Conservation (phyloP, 2,329 filamentous ascomycete species). For the Fusarium sp. region DNA sequence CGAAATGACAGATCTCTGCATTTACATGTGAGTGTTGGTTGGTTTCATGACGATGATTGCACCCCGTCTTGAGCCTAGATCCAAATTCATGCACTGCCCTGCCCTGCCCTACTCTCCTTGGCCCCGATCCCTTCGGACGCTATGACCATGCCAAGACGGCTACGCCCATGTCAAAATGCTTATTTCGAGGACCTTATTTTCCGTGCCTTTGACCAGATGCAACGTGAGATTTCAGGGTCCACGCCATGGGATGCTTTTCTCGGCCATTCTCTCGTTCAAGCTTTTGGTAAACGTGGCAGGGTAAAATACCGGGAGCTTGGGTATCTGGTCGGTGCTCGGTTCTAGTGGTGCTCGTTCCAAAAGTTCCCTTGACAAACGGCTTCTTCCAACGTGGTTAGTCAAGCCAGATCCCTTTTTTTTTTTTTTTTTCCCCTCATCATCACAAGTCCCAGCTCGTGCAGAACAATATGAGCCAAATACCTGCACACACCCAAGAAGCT, state of each 20-base stretch:
- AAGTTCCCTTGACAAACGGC: conserved; percentile 22
- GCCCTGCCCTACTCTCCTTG: not conserved
- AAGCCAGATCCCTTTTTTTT: conserved; percentile 4
- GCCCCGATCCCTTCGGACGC: conserved; percentile 17
- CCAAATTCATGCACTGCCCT: conserved; percentile 24
- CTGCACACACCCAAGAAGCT: not conserved
- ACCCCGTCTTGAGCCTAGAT: conserved; percentile 2
- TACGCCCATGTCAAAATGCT: conserved; percentile 34
- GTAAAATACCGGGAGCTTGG: not conserved
- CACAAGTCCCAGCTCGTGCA: not conserved
- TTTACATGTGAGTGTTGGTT: not conserved
- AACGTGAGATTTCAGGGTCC: conserved; percentile 7
- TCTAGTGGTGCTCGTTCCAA: not conserved
- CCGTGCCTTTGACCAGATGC: not conserved
- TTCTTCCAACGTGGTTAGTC: conserved; percentile 25
- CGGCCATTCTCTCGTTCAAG: not conserved
- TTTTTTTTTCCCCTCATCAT: not conserved
- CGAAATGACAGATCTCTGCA: not conserved
- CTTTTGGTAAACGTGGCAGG: not conserved
- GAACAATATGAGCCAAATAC: conserved; percentile 31
- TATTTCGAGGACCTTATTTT: conserved; percentile 25
- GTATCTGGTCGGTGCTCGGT: not conserved
- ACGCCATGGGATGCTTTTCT: not conserved
- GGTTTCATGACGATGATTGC: not conserved
- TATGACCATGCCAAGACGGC: conserved; percentile 36